phyloP scores from a whole-genome alignment of 768 basidiomycete species.

The Mycena pura region DNA sequence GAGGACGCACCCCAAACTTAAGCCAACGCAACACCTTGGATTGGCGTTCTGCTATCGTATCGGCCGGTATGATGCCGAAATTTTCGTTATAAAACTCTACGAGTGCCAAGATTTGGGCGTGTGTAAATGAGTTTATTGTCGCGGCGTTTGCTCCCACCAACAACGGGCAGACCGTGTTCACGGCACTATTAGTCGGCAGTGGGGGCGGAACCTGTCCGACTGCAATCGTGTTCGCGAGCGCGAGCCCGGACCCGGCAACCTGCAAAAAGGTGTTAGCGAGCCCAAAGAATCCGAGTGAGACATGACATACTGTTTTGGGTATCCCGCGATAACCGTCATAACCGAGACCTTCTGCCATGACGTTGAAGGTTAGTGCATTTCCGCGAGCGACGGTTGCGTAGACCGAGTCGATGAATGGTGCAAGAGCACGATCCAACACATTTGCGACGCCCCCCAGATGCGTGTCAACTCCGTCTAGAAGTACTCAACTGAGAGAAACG shows the following conservation, averaged over 20 bases:
- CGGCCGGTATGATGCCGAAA: neutral
- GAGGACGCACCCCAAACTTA: too few relatives aligned
- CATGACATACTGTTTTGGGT: neutral
- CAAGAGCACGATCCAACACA: neutral
- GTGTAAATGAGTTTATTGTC: neutral
- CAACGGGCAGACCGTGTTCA: neutral
- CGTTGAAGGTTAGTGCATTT: too few relatives aligned
- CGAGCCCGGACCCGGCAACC: neutral
- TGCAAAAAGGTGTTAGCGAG: neutral
- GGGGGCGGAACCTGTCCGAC: neutral
- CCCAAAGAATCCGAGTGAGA: too few relatives aligned
- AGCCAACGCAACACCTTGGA: neutral
- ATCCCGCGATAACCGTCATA: neutral
- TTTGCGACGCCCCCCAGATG: neutral
- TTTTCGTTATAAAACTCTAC: slow-evolving; percentile 1
- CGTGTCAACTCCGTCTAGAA: neutral
- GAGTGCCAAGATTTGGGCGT: neutral
- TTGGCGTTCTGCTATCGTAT: neutral
- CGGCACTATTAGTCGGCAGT: neutral
- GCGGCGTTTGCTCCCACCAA: neutral
- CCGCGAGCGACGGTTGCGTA: too few relatives aligned
- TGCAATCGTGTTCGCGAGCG: neutral
- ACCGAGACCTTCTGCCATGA: neutral
- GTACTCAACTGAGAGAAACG: neutral
- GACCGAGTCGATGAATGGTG: too few relatives aligned